phyloP scores from a whole-genome alignment of 192 early-diverging fungal species.

The Umbelopsis vinacea region DNA sequence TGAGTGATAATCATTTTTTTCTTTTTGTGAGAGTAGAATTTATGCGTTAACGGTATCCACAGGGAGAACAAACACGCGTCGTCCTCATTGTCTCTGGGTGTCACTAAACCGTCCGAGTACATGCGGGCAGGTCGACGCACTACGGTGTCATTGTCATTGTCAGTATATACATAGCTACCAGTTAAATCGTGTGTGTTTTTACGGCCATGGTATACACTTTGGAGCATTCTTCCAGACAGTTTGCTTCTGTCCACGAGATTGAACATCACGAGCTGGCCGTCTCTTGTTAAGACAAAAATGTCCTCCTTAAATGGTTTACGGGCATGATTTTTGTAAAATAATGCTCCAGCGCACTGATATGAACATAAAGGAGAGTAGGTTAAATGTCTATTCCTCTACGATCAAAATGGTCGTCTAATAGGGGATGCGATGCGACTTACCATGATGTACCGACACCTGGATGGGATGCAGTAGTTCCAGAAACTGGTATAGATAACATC shows the following conservation, averaged over 20 bases:
- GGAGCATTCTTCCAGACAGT: not conserved
- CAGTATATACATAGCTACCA: conserved; percentile 19
- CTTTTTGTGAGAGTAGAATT: not conserved
- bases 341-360: not conserved
- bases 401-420: not conserved
- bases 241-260: conserved; percentile 1
- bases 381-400: no score
- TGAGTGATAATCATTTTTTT: conserved; percentile 3
- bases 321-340: not conserved
- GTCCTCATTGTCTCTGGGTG: not conserved
- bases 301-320: not conserved
- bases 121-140: conserved; percentile 4
- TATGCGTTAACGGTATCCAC: not conserved
- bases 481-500: not conserved
- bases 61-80: not conserved
- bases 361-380: not conserved
- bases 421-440: not conserved
- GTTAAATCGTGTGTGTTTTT: not conserved
- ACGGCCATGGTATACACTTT: not conserved
- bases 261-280: not conserved
- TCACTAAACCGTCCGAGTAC: not conserved
- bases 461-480: not conserved
- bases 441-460: not conserved
- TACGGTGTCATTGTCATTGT: not conserved
- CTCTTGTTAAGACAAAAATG: not conserved